A percentile compares a stretch with the other conserved stretches of the same genome.
These are phyloP conservation scores for Solioccasus polychromus DNA, from an alignment of 768 basidiomycete genomes.

Conservation along the genomic window DNA sequence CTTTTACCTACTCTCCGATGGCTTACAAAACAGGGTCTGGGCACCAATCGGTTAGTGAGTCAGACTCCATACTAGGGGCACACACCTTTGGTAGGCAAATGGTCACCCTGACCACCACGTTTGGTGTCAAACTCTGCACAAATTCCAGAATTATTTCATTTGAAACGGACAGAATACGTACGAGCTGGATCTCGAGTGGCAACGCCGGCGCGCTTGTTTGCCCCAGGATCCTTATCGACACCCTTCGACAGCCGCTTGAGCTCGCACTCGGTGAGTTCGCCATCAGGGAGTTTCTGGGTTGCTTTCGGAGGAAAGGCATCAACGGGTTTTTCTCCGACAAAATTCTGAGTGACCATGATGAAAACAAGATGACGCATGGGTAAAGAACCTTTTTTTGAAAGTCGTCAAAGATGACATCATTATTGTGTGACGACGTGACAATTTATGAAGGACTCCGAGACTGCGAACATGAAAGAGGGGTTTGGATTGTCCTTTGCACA, in stretches of 20 bases:
- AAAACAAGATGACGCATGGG: background rate
- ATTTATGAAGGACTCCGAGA: too few species aligned
- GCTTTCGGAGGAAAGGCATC: slow-evolving; percentile 19
- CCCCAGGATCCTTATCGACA: slow-evolving; percentile 17
- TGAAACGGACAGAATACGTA: background rate
- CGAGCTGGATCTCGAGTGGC: slow-evolving; percentile 23
- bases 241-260: slow-evolving; percentile 12
- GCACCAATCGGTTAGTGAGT: background rate
- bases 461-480: too few species aligned
- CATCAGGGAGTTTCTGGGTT: slow-evolving; percentile 20
- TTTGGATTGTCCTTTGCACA: too few species aligned
- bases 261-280: slow-evolving; percentile 20
- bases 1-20: background rate
- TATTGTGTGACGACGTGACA: too few species aligned
- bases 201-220: slow-evolving; percentile 28
- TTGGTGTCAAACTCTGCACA: slow-evolving; percentile 21
- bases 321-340: slow-evolving; percentile 28
- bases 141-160: too few species aligned
- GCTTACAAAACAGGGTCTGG: background rate
- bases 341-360: slow-evolving; percentile 23
- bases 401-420: too few species aligned
- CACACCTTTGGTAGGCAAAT: slow-evolving; percentile 5
- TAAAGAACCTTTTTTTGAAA: too few species aligned
- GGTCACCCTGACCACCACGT: slow-evolving; percentile 10
- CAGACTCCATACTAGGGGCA: background rate